Conservation (phyloP, 345 rosid species). For the Gossypium rotundifolium region DNA sequence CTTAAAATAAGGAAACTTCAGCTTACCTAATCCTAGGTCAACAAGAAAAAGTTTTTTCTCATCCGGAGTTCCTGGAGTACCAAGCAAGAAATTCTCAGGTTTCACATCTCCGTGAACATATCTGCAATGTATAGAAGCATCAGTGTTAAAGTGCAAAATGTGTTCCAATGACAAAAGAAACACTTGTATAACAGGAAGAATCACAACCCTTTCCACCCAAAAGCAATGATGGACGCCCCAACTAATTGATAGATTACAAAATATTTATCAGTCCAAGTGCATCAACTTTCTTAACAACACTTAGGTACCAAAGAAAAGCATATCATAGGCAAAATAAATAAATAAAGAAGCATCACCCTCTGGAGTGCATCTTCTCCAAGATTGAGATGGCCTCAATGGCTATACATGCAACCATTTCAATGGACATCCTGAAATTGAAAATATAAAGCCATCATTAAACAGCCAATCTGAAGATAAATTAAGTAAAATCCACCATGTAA, state of each 20-base stretch:
- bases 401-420: conserved; percentile 87
- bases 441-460: conserved; percentile 6
- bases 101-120: conserved; percentile 97
- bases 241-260: neutral
- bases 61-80: conserved; percentile 73
- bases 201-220: neutral
- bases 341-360: conserved; percentile 43
- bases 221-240: neutral
- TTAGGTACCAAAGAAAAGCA: conserved; percentile 3
- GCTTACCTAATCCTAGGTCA: conserved; percentile 83
- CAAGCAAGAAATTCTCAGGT: conserved; percentile 96
- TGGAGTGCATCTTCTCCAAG: conserved; percentile 82
- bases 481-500: neutral
- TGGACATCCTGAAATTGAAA: conserved; percentile 56
- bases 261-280: neutral
- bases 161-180: neutral
- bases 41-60: conserved; percentile 90
- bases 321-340: conserved; percentile 8
- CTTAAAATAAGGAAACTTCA: neutral
- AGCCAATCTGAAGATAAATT: conserved; percentile 4
- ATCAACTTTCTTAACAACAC: neutral
- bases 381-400: conserved; percentile 90
- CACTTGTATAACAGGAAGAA: neutral
- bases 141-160: conserved; percentile 10
- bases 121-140: conserved; percentile 37